Evolutionary conservation across 2,329 filamentous ascomycete genomes (phyloP), one percentile per base, ranked within the genome.

Genomic region (Beauveria brongniartii): DNA sequence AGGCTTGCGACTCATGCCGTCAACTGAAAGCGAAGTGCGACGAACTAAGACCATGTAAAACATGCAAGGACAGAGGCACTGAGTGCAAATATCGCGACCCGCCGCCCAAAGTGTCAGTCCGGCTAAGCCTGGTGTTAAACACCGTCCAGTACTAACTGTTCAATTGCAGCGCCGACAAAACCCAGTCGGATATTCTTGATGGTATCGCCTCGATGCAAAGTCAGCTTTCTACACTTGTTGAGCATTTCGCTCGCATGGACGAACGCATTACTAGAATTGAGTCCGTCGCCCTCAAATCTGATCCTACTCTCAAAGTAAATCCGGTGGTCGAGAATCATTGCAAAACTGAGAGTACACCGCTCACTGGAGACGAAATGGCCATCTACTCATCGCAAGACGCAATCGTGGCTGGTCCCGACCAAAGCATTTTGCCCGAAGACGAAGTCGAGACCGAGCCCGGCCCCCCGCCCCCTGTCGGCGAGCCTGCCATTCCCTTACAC

Each of bases 1-100:
- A 96, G 87, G 94, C 94, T 43, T 99, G 94, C 74, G 92, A 96
- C 69, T 90, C 88, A 72, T 96, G 92, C 74, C 86, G 92, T 62
- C 83, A 89, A 63, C 82, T 93, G 44, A 96, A 96, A 74, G 91
- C 91, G 16, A 96, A 96, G 74, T 96, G 92, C 71, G 91, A 96
- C 68, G 92, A 96, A 77, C 86, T 87, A 12, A 86, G 89, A 65
- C 92, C 89, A 2, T 88, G 89, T 68, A 93, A 91, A 70, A 91
- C 88, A 68, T 99, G 94, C 72, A 89, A 88, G 68, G 92, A 97
- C 67, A 95, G 95, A 71, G 87, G 83, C 65, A 81, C 91, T 37
- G 82, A 86, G 58, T 99, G 91, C 77, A 87, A 90, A 73, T 97
- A 97, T 73, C 87, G 92, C 65, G 92, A 97, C 69, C 89, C 94